Conservation (phyloP, 2,329 filamentous ascomycete species). For the Onygenales sp. region DNA sequence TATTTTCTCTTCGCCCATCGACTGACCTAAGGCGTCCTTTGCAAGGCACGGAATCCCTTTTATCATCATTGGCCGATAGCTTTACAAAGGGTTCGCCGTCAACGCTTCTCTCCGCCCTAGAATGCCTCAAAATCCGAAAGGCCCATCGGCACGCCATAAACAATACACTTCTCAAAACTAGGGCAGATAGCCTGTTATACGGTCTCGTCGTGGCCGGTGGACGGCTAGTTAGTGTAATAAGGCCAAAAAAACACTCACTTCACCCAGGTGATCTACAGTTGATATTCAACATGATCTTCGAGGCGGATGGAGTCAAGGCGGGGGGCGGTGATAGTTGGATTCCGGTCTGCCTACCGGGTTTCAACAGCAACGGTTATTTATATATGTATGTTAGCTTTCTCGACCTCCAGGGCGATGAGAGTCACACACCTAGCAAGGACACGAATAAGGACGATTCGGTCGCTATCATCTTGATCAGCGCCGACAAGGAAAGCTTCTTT, state of each 20-base stretch:
- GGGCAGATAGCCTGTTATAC: conserved; percentile 73
- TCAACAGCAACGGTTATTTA: conserved; percentile 92
- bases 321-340: conserved; percentile 98
- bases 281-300: conserved; percentile 99
- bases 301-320: conserved; percentile 82
- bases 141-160: conserved; percentile 79
- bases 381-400: conserved; percentile 99
- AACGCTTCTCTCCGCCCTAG: conserved; percentile 76
- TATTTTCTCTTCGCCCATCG: conserved; percentile 86
- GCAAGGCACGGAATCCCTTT: conserved; percentile 79
- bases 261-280: conserved; percentile 93
- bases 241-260: conserved; percentile 87
- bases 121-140: conserved; percentile 88
- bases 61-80: conserved; percentile 86
- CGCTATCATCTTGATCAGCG: conserved; percentile 86
- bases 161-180: conserved; percentile 70
- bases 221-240: conserved; percentile 84
- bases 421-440: conserved; percentile 32
- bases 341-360: conserved; percentile 86
- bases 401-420: conserved; percentile 45
- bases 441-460: conserved; percentile 56
- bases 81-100: conserved; percentile 91
- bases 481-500: conserved; percentile 90
- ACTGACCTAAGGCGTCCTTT: conserved; percentile 83
- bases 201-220: conserved; percentile 89